A percentile compares a stretch with the other conserved stretches of the same genome.
These are phyloP conservation scores for Podaxis mareebaensis DNA, from an alignment of 768 basidiomycete genomes.

Conservation along the genomic window DNA sequence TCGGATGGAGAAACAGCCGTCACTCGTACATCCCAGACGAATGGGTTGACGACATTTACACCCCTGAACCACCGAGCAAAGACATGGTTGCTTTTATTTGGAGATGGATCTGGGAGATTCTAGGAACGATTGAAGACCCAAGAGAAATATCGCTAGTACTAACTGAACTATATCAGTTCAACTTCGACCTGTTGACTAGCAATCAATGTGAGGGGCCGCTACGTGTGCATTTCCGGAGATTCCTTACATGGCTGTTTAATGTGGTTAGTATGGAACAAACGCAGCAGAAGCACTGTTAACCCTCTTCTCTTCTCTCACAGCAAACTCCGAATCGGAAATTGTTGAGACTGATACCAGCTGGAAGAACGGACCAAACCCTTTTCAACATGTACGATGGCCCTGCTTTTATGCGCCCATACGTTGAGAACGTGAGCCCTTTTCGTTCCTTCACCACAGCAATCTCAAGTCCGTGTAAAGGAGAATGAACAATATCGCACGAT, in stretches of 20 bases:
- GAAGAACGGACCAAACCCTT: background rate
- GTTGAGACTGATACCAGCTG: background rate
- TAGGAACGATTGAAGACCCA: background rate
- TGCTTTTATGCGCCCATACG: background rate
- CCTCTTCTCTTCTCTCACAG: background rate
- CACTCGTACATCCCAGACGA: too few relatives aligned
- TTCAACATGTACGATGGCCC: background rate
- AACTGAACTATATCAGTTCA: background rate
- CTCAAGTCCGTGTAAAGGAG: background rate
- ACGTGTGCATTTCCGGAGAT: background rate
- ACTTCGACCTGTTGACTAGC: background rate
- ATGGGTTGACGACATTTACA: background rate
- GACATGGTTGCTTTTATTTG: background rate
- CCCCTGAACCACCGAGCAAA: background rate
- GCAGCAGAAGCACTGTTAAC: background rate
- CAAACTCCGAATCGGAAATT: background rate
- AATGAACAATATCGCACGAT: background rate
- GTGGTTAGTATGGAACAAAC: background rate
- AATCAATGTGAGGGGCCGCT: background rate
- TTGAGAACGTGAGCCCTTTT: background rate
- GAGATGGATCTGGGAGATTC: background rate
- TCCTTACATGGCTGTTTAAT: background rate
- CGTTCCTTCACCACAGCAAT: background rate
- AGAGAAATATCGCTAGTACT: background rate
- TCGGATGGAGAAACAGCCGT: too few relatives aligned